Evolutionary conservation across 2,329 filamentous ascomycete genomes (phyloP).

Genomic region (Biscogniauxia mediterranea): DNA sequence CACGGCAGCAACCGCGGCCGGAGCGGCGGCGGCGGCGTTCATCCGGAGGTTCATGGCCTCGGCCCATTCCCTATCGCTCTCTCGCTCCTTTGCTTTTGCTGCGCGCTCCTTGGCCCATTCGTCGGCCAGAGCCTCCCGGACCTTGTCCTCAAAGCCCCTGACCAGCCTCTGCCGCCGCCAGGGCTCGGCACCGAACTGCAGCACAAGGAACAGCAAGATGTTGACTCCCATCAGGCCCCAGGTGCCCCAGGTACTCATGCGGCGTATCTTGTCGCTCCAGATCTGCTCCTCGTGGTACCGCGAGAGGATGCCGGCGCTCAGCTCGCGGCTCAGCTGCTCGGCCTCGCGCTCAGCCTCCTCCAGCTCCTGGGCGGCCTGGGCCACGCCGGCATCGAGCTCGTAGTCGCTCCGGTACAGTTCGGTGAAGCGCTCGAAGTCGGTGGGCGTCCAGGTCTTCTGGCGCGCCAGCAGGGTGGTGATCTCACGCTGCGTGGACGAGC

Average conservation of each 20-base stretch:
- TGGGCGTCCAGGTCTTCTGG: constrained; percentile 86
- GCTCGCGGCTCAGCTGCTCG: constrained; percentile 69
- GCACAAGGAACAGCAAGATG: constrained; percentile 79
- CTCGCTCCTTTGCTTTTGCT: constrained; percentile 39
- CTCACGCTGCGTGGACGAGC: constrained; percentile 89
- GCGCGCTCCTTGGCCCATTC: constrained; percentile 53
- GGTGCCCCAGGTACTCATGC: constrained; percentile 97
- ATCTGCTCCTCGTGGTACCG: constrained; percentile 99
- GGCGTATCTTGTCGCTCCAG: constrained; percentile 94
- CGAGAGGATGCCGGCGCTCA: constrained; percentile 81
- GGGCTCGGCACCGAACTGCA: constrained; percentile 88
- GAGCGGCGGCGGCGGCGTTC: background rate
- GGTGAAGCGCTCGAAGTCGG: constrained; percentile 92
- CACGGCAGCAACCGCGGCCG: constrained; percentile 30
- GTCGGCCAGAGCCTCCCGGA: constrained; percentile 67
- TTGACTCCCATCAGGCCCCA: constrained; percentile 98
- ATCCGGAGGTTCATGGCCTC: background rate
- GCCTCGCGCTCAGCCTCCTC: constrained; percentile 75
- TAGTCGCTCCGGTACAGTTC: constrained; percentile 89
- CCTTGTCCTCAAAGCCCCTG: constrained; percentile 76
- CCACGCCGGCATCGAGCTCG: constrained; percentile 82
- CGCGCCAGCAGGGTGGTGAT: constrained; percentile 90
- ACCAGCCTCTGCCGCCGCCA: constrained; percentile 84
- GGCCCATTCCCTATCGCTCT: constrained; percentile 19
- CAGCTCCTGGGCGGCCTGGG: constrained; percentile 67